phyloP scores from a whole-genome alignment of 1,139 yeast species.

The Kodamaea fungicola region DNA sequence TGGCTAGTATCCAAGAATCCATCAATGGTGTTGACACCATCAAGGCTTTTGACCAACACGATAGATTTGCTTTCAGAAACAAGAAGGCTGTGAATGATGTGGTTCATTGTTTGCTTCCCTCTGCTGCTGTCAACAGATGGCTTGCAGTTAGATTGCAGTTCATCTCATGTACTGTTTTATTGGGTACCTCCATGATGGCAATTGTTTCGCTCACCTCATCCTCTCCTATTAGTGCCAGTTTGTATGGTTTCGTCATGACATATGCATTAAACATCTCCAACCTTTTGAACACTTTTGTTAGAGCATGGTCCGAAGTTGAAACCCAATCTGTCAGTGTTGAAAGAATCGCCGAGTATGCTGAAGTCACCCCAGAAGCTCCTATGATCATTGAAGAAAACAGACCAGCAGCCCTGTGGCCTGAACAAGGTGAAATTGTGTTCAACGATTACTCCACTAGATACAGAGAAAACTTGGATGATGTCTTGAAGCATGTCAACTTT shows the following conservation, averaged over 20 bases:
- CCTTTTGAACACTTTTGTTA: conserved; percentile 21
- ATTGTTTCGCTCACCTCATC: conserved; percentile 16
- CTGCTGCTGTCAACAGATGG: conserved; percentile 25
- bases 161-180: conserved; percentile 23
- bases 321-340: conserved; percentile 25
- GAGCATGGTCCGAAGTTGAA: conserved; percentile 28
- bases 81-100: conserved; percentile 15
- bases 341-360: conserved; percentile 10
- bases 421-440: conserved; percentile 21
- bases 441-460: conserved; percentile 24
- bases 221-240: conserved; percentile 20
- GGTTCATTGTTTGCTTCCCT: conserved; percentile 12
- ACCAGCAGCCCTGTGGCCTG: conserved; percentile 24
- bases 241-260: conserved; percentile 28
- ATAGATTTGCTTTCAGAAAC: conserved; percentile 20
- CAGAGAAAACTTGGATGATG: conserved; percentile 26
- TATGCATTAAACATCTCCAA: conserved; percentile 23
- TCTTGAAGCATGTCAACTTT: conserved; percentile 21
- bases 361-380: conserved; percentile 1
- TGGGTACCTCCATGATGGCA: conserved; percentile 18
- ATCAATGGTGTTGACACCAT: conserved; percentile 30
- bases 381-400: conserved; percentile 19
- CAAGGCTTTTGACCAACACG: conserved; percentile 22
- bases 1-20: conserved; percentile 28
- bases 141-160: conserved; percentile 24